Evolutionary conservation across 1,139 yeast species (phyloP).

Genomic region (Kluyveromyces marxianus): DNA sequence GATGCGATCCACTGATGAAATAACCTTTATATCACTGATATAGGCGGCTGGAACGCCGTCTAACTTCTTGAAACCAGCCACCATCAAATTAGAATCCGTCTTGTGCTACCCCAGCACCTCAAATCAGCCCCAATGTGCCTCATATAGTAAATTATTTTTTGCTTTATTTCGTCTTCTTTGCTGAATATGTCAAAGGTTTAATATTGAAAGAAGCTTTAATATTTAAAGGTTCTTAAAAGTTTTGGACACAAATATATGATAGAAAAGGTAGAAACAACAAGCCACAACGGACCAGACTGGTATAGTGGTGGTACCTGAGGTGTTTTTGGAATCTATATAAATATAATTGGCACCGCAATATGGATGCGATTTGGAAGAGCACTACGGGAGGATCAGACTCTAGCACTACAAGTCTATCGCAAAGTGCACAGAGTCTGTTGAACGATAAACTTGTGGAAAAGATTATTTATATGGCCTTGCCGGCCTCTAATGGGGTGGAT

Average conservation of each 20-base stretch:
- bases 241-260: no score
- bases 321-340: no score
- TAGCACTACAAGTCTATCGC: neutral
- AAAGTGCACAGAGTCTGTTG: conserved; percentile 33
- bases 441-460: conserved; percentile 68
- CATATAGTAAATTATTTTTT: no score
- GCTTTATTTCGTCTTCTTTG: no score
- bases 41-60: conserved; percentile 26
- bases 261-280: no score
- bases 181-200: no score
- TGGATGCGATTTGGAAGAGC: conserved; percentile 8
- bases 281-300: no score
- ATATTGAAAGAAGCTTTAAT: no score
- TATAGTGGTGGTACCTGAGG: no score
- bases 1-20: conserved; percentile 12
- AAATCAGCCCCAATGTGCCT: neutral
- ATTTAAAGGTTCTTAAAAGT: no score
- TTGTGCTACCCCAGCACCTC: neutral
- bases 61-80: conserved; percentile 16
- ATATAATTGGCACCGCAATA: neutral
- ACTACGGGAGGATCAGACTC: neutral
- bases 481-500: conserved; percentile 44
- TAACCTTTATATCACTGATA: conserved; percentile 20
- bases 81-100: neutral
- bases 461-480: conserved; percentile 61